Conservation (phyloP, 371 early-diverging fungal species). For the Rhizopus microsporus region DNA sequence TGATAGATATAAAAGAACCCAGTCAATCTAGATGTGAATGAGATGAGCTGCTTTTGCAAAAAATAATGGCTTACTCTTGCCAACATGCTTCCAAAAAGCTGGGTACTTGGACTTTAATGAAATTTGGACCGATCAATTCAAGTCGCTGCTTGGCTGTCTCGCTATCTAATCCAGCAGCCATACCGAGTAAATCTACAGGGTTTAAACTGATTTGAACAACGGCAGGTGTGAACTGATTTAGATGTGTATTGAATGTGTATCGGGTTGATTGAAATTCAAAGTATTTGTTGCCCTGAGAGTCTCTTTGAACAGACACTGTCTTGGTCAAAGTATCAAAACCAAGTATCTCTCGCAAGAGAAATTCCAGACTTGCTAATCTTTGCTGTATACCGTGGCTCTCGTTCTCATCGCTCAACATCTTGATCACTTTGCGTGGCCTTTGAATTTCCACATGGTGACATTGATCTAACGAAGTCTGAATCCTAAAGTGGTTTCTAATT, state of each 20-base stretch:
- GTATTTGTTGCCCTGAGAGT: constrained; percentile 41
- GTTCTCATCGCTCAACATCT: constrained; percentile 36
- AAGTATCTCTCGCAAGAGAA: constrained; percentile 1
- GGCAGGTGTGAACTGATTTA: constrained; percentile 48
- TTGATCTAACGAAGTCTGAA: constrained; percentile 36
- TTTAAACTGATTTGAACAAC: constrained; percentile 43
- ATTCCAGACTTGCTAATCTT: constrained; percentile 2
- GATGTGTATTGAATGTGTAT: constrained; percentile 42
- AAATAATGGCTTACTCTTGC: constrained; percentile 45
- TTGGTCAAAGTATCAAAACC: constrained; percentile 20
- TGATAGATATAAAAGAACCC: constrained; percentile 81
- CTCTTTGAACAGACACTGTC: constrained; percentile 40
- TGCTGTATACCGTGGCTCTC: not conserved
- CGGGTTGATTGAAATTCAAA: constrained; percentile 75
- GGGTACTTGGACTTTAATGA: constrained; percentile 60
- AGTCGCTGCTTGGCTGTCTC: constrained; percentile 47
- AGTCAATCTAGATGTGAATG: constrained; percentile 34
- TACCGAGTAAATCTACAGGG: constrained; percentile 38
- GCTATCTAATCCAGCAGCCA: constrained; percentile 44
- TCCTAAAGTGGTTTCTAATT: constrained; percentile 62
- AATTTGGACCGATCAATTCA: constrained; percentile 66
- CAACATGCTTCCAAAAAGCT: constrained; percentile 48
- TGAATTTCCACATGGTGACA: constrained; percentile 61
- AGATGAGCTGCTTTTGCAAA: not conserved
- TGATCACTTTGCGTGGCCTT: constrained; percentile 48